phyloP scores from a whole-genome alignment of 176 grass and related monocot genomes.

The Saccharum spontaneum region DNA sequence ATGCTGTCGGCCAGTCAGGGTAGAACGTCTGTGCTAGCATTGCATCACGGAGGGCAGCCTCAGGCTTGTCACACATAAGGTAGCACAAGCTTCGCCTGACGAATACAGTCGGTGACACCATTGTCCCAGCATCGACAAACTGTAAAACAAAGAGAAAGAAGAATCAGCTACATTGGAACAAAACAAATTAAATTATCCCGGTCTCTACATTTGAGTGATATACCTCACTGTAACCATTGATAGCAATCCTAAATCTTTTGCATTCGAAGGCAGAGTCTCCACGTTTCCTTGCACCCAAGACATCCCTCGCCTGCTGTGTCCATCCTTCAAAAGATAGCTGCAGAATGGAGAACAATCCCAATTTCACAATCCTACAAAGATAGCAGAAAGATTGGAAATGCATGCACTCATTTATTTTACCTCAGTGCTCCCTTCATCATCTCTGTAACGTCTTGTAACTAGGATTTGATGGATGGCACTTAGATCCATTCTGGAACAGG shows the following conservation, averaged over 20 bases:
- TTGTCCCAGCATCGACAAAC: slow-evolving; percentile 85
- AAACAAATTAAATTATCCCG: background rate
- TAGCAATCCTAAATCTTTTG: slow-evolving; percentile 73
- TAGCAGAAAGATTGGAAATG: slow-evolving; percentile 2
- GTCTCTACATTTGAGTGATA: background rate
- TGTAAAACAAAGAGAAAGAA: slow-evolving; percentile 20
- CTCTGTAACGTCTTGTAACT: slow-evolving; percentile 74
- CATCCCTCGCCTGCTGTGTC: slow-evolving; percentile 96
- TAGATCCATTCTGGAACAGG: slow-evolving; percentile 73
- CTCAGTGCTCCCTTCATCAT: slow-evolving; percentile 89
- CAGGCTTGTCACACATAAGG: slow-evolving; percentile 85
- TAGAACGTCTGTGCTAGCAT: slow-evolving; percentile 82
- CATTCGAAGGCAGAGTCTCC: slow-evolving; percentile 84
- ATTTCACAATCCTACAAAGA: background rate
- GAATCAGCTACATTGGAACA: background rate
- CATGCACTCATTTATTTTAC: slow-evolving; percentile 33
- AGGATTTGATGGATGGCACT: slow-evolving; percentile 86
- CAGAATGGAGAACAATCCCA: background rate
- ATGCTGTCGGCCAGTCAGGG: slow-evolving; percentile 86
- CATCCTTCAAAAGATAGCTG: slow-evolving; percentile 96
- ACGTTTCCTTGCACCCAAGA: slow-evolving; percentile 73
- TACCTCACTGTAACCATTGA: slow-evolving; percentile 78
- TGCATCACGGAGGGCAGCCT: slow-evolving; percentile 78
- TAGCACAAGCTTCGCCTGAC: slow-evolving; percentile 83
- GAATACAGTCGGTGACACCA: slow-evolving; percentile 79